Conservation (phyloP, 208 protist species). For the Blastocrithidia nonstop region DNA sequence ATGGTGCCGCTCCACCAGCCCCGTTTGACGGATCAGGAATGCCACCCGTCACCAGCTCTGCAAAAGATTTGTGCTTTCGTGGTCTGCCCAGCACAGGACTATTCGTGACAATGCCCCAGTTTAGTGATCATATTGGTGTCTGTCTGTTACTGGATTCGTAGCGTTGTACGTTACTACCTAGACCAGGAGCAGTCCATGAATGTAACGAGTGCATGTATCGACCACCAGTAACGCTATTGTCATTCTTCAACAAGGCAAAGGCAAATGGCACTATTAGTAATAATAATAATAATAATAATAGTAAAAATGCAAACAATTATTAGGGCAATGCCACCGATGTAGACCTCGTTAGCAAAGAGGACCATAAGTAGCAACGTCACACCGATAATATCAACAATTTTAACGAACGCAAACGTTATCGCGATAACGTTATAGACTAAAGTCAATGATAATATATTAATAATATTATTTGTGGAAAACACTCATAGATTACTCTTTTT, state of each 20-base stretch:
- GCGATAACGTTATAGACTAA: too few species aligned
- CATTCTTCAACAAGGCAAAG: slow-evolving; percentile 53
- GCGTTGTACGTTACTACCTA: slow-evolving; percentile 10
- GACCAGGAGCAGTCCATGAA: slow-evolving; percentile 24
- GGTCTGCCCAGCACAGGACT: slow-evolving; percentile 65
- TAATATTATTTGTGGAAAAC: too few species aligned
- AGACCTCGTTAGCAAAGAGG: too few species aligned
- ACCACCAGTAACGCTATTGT: slow-evolving; percentile 27
- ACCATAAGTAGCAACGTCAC: too few species aligned
- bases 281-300: too few species aligned
- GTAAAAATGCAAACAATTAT: too few species aligned
- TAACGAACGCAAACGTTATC: too few species aligned
- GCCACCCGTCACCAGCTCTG: slow-evolving; percentile 19
- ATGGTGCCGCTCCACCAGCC: slow-evolving; percentile 40
- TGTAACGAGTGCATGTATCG: slow-evolving; percentile 47
- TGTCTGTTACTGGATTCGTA: slow-evolving; percentile 18
- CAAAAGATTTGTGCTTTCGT: slow-evolving; percentile 22
- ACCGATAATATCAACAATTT: too few species aligned
- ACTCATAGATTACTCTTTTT: too few species aligned
- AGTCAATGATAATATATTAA: too few species aligned
- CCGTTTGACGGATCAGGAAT: slow-evolving; percentile 60
- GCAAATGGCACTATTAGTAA: too few species aligned
- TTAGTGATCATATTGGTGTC: slow-evolving; percentile 83
- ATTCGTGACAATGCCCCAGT: slow-evolving; percentile 77
- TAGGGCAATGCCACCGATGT: too few species aligned